These are phyloP conservation scores for Carex arenaria DNA, from an alignment of 202 grass and related monocot genomes.

Conservation along the genomic window DNA sequence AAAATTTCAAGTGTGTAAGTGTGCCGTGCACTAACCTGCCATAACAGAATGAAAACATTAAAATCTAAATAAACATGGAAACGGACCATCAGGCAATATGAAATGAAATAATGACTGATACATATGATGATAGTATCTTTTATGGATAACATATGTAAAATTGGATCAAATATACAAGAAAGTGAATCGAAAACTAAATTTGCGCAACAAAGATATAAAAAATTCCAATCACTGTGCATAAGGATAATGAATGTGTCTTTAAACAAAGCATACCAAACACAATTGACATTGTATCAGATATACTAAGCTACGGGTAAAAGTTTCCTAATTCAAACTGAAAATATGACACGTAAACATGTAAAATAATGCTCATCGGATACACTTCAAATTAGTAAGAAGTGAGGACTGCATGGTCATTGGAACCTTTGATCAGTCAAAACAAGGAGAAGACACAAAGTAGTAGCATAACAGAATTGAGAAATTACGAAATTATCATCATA, in stretches of 20 bases:
- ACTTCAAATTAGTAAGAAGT: background rate
- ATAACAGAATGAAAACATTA: background rate
- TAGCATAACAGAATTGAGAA: background rate
- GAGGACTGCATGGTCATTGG: background rate
- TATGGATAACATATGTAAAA: background rate
- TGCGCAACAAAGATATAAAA: background rate
- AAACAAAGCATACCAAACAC: background rate
- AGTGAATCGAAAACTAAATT: background rate
- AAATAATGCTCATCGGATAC: background rate
- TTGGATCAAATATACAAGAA: slow-evolving; percentile 8
- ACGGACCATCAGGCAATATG: background rate
- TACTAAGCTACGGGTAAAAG: background rate
- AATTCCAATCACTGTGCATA: background rate
- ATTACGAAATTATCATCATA: too few species aligned
- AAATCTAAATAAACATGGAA: background rate
- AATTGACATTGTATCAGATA: background rate
- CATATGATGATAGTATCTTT: background rate
- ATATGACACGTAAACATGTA: background rate
- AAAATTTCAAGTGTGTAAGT: background rate
- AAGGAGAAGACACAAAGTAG: background rate
- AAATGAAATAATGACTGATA: background rate
- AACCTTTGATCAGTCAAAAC: background rate
- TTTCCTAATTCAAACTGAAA: background rate
- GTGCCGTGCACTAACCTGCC: background rate
- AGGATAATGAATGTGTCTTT: background rate